phyloP scores from a whole-genome alignment of 2,329 filamentous ascomycete genomes.

The Apiospora saccharicola region DNA sequence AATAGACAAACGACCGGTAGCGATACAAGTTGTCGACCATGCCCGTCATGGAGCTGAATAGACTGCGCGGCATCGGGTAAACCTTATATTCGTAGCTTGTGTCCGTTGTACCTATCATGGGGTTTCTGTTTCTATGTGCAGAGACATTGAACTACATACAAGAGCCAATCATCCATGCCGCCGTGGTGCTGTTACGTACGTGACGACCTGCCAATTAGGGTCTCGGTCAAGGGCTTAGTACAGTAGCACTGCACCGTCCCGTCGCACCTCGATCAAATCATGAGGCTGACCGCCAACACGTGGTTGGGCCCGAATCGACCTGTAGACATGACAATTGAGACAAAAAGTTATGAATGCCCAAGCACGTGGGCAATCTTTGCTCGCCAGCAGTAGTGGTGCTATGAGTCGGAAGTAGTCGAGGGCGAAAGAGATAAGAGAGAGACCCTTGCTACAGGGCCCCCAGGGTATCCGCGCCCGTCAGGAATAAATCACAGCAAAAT shows the following conservation, averaged over 20 bases:
- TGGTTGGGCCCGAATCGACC: background rate
- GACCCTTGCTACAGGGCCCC: constrained; percentile 9
- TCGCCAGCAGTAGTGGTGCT: background rate
- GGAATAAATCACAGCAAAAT: background rate
- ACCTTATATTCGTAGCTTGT: constrained; percentile 5
- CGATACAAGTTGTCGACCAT: background rate
- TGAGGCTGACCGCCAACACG: background rate
- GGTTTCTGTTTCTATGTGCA: background rate
- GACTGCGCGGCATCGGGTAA: background rate
- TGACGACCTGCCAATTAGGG: background rate
- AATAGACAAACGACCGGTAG: background rate
- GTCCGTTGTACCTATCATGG: background rate
- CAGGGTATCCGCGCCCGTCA: background rate
- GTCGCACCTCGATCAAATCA: background rate
- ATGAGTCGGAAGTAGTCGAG: background rate
- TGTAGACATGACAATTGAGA: background rate
- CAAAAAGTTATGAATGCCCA: background rate
- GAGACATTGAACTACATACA: background rate
- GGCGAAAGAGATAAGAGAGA: background rate
- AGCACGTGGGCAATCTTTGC: background rate
- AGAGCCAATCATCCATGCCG: background rate
- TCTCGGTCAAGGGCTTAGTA: background rate
- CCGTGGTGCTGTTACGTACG: background rate
- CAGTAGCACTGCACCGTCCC: background rate
- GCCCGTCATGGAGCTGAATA: background rate